Base-by-base conservation (phyloP, 257 asterid genomes). In the Eustoma russellianum region DNA sequence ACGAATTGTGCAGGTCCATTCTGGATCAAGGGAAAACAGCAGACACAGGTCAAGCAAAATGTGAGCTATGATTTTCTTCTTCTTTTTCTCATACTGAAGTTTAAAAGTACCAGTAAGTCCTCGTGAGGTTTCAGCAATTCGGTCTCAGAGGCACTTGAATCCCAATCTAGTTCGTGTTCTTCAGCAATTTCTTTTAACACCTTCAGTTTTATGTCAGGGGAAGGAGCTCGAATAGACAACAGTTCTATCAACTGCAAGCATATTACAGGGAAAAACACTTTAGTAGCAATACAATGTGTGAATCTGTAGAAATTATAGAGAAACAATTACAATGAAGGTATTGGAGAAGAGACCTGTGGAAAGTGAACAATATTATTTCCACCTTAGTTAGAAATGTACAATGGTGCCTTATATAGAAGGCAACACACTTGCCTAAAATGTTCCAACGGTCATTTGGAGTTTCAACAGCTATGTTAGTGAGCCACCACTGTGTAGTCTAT, bases 141-240 rank as follows among this genome's bases (percentile, higher is more conserved):
- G 53, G 46, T 69, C 67, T 88, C 98, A 9, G 90, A 70, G 53
- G 82, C 76, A 60, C 73, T 80, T 57, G 93, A 79, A 79, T 92
- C 97, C 98, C 98, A 92, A 48, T 88, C 97, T 17, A 92, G 83
- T 61, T 79, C 75, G 52, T 85, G 84, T 76, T 88, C 97, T 71
- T 88, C 94, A 10, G 98, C 97, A 38, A 92, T 88, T 59, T 88
- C 95, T 77, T 83, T 88, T 30, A 92, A 77, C 58, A 88, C 74
- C 75, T 88, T 92, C 78, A 92, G 45, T 71, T 92, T 92, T 53
- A 76, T 90, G 14, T 85, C 97, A 17, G 99, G 87, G 33, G 85
- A 79, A 59, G 99, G 95, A 64, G 99, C 97, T 55, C 95, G 85
- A 57, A 92, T 59, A 16, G 97, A 88, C 58, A 92, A 69, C 59